These are phyloP conservation scores for Herpetospermum pedunculosum DNA, from an alignment of 306 rosid species.

Conservation along the genomic window DNA sequence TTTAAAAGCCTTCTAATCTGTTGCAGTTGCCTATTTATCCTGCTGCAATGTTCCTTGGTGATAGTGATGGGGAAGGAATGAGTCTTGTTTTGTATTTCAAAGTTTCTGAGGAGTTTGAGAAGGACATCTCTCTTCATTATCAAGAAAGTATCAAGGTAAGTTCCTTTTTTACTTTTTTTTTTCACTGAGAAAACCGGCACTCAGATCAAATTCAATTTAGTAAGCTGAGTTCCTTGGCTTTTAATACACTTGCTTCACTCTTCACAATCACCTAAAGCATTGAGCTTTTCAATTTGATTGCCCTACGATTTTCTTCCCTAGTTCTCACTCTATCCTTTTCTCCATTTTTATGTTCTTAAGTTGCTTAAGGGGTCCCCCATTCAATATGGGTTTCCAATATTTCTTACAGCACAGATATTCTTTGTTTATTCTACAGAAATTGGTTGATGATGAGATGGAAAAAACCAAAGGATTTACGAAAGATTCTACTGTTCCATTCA, in stretches of 20 bases:
- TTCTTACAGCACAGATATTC: not conserved
- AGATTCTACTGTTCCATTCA: constrained; percentile 51
- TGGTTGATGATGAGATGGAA: constrained; percentile 76
- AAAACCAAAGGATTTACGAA: constrained; percentile 83
- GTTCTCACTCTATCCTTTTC: not conserved
- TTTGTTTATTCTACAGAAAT: constrained; percentile 31
- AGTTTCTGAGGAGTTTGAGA: constrained; percentile 51
- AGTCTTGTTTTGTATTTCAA: constrained; percentile 78
- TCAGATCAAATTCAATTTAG: not conserved
- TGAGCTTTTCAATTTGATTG: not conserved
- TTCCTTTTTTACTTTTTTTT: not conserved
- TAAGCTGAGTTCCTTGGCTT: not conserved
- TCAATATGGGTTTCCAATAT: not conserved
- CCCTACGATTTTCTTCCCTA: not conserved
- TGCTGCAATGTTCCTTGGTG: constrained; percentile 82
- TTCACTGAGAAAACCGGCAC: not conserved
- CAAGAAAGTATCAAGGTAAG: constrained; percentile 69
- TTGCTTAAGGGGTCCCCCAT: not conserved
- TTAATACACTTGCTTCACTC: not conserved
- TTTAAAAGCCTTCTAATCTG: not conserved
- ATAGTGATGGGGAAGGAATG: constrained; percentile 84
- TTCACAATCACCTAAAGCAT: not conserved
- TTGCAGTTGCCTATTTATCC: constrained; percentile 89
- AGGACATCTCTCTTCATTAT: constrained; percentile 56
- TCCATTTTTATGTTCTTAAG: not conserved